Evolutionary conservation across 1,284 basidiomycete species (phyloP).

Genomic region (Ceratobasidium sp.): DNA sequence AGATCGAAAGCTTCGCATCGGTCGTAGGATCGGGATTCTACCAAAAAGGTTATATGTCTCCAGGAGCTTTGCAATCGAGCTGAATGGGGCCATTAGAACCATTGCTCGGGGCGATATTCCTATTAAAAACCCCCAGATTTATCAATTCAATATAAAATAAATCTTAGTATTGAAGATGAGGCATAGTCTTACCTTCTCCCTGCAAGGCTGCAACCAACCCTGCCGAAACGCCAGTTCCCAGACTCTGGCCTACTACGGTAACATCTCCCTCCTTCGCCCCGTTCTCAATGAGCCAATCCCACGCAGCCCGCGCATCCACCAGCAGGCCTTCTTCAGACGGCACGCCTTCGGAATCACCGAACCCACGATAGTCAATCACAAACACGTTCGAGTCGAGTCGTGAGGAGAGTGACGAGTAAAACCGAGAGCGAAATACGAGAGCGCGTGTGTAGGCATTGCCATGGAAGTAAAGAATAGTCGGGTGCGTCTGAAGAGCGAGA

Average conservation of each 20-base stretch:
- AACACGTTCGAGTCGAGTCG: constrained; percentile 81
- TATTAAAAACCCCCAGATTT: constrained; percentile 9
- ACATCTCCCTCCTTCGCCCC: constrained; percentile 73
- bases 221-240: constrained; percentile 83
- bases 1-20: constrained; percentile 76
- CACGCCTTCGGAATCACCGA: constrained; percentile 84
- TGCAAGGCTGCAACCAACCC: constrained; percentile 72
- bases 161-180: not conserved
- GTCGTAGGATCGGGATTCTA: constrained; percentile 76
- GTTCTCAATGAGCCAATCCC: constrained; percentile 77
- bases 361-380: constrained; percentile 92
- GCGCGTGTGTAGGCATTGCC: constrained; percentile 89
- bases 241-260: constrained; percentile 81
- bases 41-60: constrained; percentile 81
- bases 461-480: constrained; percentile 89
- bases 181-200: constrained; percentile 61
- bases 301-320: constrained; percentile 82
- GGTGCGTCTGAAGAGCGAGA: constrained; percentile 68
- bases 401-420: constrained; percentile 73
- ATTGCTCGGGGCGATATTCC: constrained; percentile 66
- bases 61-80: constrained; percentile 72
- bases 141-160: constrained; percentile 47
- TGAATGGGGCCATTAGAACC: constrained; percentile 83
- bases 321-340: constrained; percentile 81
- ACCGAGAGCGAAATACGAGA: constrained; percentile 70